These are phyloP conservation scores for Agaricus subrufescens DNA, from an alignment of 768 basidiomycete genomes.

Conservation along the genomic window DNA sequence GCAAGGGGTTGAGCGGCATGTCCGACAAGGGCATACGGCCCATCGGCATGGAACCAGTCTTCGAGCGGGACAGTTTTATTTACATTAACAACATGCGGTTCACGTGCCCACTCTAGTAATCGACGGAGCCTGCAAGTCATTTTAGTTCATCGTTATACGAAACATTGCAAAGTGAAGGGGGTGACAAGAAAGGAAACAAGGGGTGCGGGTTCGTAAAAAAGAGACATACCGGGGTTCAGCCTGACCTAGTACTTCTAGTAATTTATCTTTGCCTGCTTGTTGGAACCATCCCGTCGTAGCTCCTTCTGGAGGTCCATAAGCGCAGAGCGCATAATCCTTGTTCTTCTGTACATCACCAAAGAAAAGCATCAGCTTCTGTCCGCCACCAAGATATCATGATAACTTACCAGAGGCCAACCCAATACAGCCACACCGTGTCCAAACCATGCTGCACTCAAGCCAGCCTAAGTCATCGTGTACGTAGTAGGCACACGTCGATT, in stretches of 20 bases:
- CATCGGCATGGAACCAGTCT: conserved; percentile 9
- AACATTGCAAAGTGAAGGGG: background rate
- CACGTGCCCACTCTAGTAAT: conserved; percentile 6
- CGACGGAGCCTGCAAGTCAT: conserved; percentile 2
- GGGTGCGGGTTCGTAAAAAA: background rate
- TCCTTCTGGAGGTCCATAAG: conserved; percentile 4
- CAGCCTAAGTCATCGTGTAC: background rate
- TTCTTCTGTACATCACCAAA: conserved; percentile 35
- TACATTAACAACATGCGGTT: conserved; percentile 5
- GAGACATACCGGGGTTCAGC: conserved; percentile 9
- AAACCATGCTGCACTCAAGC: conserved; percentile 23
- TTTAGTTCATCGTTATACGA: background rate
- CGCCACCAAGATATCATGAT: background rate
- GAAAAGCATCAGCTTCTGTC: conserved; percentile 21
- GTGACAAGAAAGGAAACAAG: background rate
- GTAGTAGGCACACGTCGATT: conserved; percentile 6
- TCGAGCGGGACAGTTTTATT: background rate
- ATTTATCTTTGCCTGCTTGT: background rate
- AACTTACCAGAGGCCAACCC: conserved; percentile 27
- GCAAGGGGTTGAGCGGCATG: conserved; percentile 8
- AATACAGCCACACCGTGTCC: conserved; percentile 25
- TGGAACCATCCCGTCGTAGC: background rate
- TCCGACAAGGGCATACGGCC: conserved; percentile 4
- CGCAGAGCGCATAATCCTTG: conserved; percentile 1
- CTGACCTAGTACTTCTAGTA: background rate